Conservation (phyloP, 805 yeast genomes). For the Grigorovia transvaalensis region DNA sequence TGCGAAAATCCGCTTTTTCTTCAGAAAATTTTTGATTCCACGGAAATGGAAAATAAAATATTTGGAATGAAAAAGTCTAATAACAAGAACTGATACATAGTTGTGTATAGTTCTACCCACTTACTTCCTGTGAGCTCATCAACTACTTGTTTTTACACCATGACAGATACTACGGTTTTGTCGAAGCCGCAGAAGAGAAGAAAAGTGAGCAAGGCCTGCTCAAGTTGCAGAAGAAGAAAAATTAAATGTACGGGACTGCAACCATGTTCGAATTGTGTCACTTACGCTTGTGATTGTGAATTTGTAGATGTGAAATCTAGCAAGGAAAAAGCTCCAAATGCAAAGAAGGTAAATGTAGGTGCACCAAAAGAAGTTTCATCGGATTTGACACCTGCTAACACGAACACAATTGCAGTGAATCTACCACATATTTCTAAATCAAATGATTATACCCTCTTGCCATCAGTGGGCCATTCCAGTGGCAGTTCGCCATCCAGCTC, state of each 20-base stretch:
- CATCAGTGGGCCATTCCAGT: slow-evolving; percentile 27
- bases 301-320: slow-evolving; percentile 1
- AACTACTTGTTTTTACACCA: not conserved
- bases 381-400: not conserved
- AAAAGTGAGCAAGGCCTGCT: not conserved
- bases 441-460: slow-evolving; percentile 24
- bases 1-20: too few relatives aligned
- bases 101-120: too few relatives aligned
- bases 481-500: slow-evolving; percentile 19
- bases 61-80: too few relatives aligned
- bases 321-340: not conserved
- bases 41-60: too few relatives aligned
- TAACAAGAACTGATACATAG: too few relatives aligned
- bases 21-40: too few relatives aligned
- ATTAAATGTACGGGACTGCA: slow-evolving; percentile 21
- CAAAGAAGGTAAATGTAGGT: not conserved
- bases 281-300: slow-evolving; percentile 23
- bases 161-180: not conserved
- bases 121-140: not conserved
- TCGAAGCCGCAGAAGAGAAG: not conserved
- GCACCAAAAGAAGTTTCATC: not conserved
- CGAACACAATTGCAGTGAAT: slow-evolving; percentile 1
- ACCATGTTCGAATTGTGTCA: slow-evolving; percentile 25
- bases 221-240: not conserved
- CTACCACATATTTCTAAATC: slow-evolving; percentile 7